Evolutionary conservation across 495 filamentous ascomycete genomes (phyloP), one percentile per base, ranked within the genome.

Genomic region (Hyaloscypha finlandica): DNA sequence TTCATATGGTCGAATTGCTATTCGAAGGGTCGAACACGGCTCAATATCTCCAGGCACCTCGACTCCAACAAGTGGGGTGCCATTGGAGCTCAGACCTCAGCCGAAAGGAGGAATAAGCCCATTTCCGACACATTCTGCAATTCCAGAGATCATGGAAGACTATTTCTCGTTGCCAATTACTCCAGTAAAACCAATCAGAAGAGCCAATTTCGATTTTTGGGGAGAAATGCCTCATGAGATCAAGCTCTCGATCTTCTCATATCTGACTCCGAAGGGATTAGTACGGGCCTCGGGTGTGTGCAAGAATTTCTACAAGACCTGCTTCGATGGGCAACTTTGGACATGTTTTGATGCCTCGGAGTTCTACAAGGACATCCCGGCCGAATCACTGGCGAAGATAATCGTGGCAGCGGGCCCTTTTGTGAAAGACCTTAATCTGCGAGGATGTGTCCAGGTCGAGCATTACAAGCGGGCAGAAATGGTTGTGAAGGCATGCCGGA

Each of bases 261-360:
- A 89, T 71, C 78, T 98, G 32, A 83, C 79, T 32, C 93, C 94
- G 12, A 92, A 87, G 71, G 89, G 98, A 74, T 86, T 99, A 57
- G 86, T 98, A 11, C 87, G 91, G 61, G 87, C 85, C 57, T 96
- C 95, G 6, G 77, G 84, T 16, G 90, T 96, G n/a, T 93, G 88
- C 71, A 92, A 87, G 71, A 74, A 83, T 19, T 98, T 95, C 84
- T 81, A 97, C 75, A 79, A 84, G 37, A 90, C 93, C 81, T 97
- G 94, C 78, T 97, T 92, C 69, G 95, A 99, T 75, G 95, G 95
- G 8, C 95, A 99, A 77, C 79, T 99, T 20, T 99, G 95, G 95
- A 85, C 85, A 0, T 85, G 83, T 56, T 83, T 98, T 52, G 93
- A 98, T 74, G 89, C 92, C 0, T 87, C 94, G 0, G 87, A 90